phyloP scores from a whole-genome alignment of 257 asterid species.

The Solanum pinnatisectum region DNA sequence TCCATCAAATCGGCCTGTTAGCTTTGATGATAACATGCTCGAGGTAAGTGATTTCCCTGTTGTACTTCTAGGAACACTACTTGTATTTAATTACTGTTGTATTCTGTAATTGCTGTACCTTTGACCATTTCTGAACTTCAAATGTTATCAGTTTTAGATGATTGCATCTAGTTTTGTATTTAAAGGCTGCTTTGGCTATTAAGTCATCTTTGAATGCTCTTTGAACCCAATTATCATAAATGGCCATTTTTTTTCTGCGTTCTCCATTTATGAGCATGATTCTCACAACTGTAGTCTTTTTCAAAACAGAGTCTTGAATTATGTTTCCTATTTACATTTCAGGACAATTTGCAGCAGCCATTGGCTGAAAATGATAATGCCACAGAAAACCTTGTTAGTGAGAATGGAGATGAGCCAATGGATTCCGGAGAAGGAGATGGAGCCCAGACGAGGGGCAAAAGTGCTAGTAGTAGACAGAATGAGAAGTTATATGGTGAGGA shows the following conservation, averaged over 20 bases:
- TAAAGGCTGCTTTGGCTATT: neutral
- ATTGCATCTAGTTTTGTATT: neutral
- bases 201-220: neutral
- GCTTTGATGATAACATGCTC: slow-evolving; percentile 50
- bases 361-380: slow-evolving; percentile 2
- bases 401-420: slow-evolving; percentile 52
- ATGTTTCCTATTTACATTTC: neutral
- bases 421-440: slow-evolving; percentile 38
- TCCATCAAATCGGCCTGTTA: slow-evolving; percentile 55
- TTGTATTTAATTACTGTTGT: neutral
- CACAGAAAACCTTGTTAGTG: neutral
- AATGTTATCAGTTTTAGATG: neutral
- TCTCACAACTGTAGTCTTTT: neutral
- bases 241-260: neutral
- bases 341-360: slow-evolving; percentile 35
- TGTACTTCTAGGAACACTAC: neutral
- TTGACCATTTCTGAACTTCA: neutral
- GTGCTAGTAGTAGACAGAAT: slow-evolving; percentile 44
- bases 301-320: neutral
- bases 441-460: slow-evolving; percentile 26
- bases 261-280: neutral
- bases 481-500: slow-evolving; percentile 69
- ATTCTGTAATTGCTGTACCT: neutral
- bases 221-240: neutral
- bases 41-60: slow-evolving; percentile 46